Conservation (phyloP, 192 early-diverging fungal species). For the Blastocladiella britannica region DNA sequence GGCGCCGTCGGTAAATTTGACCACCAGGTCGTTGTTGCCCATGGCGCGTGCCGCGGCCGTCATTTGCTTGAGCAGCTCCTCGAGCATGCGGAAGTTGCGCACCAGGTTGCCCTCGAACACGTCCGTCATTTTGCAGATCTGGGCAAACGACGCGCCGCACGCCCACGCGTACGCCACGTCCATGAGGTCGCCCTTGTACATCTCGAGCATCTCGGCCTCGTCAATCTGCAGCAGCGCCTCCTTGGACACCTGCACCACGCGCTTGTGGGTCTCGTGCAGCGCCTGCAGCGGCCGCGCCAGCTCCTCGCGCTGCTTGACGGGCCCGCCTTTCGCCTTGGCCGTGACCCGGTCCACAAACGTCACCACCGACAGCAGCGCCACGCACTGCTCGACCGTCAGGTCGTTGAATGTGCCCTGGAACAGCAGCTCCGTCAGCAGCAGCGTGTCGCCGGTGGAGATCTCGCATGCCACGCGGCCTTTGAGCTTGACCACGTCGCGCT, state of each 20-base stretch:
- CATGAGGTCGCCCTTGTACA: constrained; percentile 77
- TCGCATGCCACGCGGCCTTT: constrained; percentile 97
- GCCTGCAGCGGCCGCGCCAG: constrained; percentile 46
- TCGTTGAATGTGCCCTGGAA: constrained; percentile 93
- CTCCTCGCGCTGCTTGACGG: constrained; percentile 44
- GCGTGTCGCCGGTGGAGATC: constrained; percentile 80
- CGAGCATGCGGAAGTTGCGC: constrained; percentile 64
- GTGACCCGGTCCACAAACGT: constrained; percentile 26
- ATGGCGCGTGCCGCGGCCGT: constrained; percentile 74
- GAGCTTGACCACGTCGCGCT: constrained; percentile 74
- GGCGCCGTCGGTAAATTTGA: constrained; percentile 82
- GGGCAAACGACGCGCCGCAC: constrained; percentile 67
- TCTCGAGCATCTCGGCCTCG: constrained; percentile 70
- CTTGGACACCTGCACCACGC: constrained; percentile 62
- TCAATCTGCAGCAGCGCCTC: constrained; percentile 74
- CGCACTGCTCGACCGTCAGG: constrained; percentile 62
- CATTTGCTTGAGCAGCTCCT: constrained; percentile 83
- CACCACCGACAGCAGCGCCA: constrained; percentile 78
- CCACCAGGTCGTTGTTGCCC: constrained; percentile 80
- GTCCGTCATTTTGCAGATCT: constrained; percentile 87
- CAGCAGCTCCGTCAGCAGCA: constrained; percentile 88
- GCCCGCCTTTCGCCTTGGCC: constrained; percentile 14
- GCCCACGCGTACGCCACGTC: constrained; percentile 85
- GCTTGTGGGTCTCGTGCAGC: constrained; percentile 66
- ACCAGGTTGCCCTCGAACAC: constrained; percentile 90